These are phyloP conservation scores for Flaveria bidentis DNA, from an alignment of 129 eudicot species.

Conservation along the genomic window DNA sequence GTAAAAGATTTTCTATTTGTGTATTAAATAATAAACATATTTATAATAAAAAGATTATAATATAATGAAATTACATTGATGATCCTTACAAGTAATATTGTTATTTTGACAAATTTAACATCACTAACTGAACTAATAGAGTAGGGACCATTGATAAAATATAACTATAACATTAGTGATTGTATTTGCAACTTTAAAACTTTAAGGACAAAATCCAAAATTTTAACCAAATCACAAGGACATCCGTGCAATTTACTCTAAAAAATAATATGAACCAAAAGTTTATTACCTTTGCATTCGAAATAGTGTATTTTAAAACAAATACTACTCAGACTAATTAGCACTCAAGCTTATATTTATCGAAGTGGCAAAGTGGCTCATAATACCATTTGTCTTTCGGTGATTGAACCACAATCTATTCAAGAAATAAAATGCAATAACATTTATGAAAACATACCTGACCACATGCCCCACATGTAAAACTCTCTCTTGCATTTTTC, in stretches of 20 bases:
- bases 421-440: background rate
- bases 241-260: background rate
- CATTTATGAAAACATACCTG: conserved; percentile 57
- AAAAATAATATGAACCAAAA: background rate
- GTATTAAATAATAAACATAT: no score
- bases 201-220: no score
- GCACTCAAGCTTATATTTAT: background rate
- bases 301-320: background rate
- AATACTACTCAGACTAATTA: background rate
- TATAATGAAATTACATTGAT: no score
- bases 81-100: no score
- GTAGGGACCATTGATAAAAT: no score
- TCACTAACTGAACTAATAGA: no score
- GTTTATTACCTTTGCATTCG: background rate
- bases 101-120: no score
- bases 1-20: no score
- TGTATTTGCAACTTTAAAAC: no score
- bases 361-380: background rate
- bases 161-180: no score
- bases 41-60: no score
- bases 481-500: conserved; percentile 89
- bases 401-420: background rate
- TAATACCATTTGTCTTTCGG: background rate
- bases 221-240: no score
- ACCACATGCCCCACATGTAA: conserved; percentile 97